Evolutionary conservation across 352 stramenopile genomes (phyloP).

Genomic region (Phytophthora foliorum): DNA sequence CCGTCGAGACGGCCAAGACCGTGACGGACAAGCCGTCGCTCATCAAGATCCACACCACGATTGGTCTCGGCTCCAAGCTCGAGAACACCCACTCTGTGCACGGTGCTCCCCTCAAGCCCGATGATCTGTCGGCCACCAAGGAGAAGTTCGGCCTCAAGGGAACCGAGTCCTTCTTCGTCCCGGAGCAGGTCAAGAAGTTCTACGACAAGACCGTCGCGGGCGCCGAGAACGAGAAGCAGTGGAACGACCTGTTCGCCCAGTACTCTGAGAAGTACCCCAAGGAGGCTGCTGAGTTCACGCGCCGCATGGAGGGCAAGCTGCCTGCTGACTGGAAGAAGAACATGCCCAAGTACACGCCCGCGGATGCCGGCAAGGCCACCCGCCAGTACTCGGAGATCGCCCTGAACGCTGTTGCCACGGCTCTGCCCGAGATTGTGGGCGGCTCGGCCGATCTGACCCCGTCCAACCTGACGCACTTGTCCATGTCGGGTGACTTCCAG

Average conservation of each 20-base stretch:
- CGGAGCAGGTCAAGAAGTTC: slow-evolving; percentile 94
- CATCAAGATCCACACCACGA: slow-evolving; percentile 99
- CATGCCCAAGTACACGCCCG: slow-evolving; percentile 92
- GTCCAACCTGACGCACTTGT: slow-evolving; percentile 97
- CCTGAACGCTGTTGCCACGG: slow-evolving; percentile 95
- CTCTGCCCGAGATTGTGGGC: slow-evolving; percentile 97
- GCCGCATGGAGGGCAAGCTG: slow-evolving; percentile 94
- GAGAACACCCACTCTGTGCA: slow-evolving; percentile 96
- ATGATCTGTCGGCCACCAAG: slow-evolving; percentile 94
- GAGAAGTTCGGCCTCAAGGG: slow-evolving; percentile 94
- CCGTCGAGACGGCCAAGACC: slow-evolving; percentile 95
- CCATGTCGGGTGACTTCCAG: slow-evolving; percentile 98
- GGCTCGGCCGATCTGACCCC: slow-evolving; percentile 98
- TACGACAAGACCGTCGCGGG: slow-evolving; percentile 90
- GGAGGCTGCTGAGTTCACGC: slow-evolving; percentile 94
- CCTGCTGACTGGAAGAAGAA: slow-evolving; percentile 92
- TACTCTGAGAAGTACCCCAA: slow-evolving; percentile 94
- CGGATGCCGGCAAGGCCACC: slow-evolving; percentile 94
- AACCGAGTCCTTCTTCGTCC: slow-evolving; percentile 94
- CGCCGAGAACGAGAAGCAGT: slow-evolving; percentile 85
- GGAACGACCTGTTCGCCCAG: slow-evolving; percentile 92
- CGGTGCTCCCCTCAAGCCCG: slow-evolving; percentile 95
- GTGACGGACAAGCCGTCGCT: slow-evolving; percentile 97
- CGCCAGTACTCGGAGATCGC: slow-evolving; percentile 95
- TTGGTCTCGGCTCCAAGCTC: slow-evolving; percentile 96